Conservation (phyloP, 352 stramenopile genomes). For the Plasmopara muralis region DNA sequence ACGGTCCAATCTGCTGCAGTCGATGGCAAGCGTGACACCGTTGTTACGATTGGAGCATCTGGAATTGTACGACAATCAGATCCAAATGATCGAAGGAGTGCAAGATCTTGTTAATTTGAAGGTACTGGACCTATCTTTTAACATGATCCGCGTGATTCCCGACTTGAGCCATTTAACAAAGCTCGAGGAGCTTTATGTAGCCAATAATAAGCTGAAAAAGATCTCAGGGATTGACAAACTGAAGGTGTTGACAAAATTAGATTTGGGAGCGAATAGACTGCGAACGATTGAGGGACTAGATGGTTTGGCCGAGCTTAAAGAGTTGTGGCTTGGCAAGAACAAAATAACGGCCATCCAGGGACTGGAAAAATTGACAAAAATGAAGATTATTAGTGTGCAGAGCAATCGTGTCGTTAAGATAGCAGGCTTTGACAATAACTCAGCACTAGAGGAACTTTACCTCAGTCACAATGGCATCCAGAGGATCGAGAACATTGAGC, state of each 20-base stretch:
- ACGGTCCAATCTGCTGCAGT: constrained; percentile 74
- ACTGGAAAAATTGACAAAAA: constrained; percentile 80
- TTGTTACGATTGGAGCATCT: constrained; percentile 83
- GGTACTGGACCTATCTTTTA: constrained; percentile 96
- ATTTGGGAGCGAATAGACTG: constrained; percentile 95
- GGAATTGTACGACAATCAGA: constrained; percentile 98
- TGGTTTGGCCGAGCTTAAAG: constrained; percentile 84
- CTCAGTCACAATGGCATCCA: constrained; percentile 96
- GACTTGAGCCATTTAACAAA: constrained; percentile 70
- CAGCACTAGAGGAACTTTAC: constrained; percentile 94
- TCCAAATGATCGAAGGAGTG: constrained; percentile 77
- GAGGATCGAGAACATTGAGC: constrained; percentile 61
- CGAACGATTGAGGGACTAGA: constrained; percentile 91
- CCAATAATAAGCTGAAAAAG: constrained; percentile 97
- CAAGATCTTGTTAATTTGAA: constrained; percentile 53
- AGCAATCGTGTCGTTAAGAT: constrained; percentile 95
- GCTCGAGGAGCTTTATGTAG: constrained; percentile 90
- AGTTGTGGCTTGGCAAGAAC: constrained; percentile 98
- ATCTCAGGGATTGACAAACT: constrained; percentile 89
- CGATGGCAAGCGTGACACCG: constrained; percentile 65
- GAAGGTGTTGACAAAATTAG: constrained; percentile 88
- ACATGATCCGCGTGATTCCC: constrained; percentile 90
- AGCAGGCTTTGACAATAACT: constrained; percentile 84
- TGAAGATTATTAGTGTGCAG: constrained; percentile 88
- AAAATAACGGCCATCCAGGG: constrained; percentile 93